These are phyloP conservation scores for Sugiyamaella americana DNA, from an alignment of 805 yeast genomes.

Conservation along the genomic window DNA sequence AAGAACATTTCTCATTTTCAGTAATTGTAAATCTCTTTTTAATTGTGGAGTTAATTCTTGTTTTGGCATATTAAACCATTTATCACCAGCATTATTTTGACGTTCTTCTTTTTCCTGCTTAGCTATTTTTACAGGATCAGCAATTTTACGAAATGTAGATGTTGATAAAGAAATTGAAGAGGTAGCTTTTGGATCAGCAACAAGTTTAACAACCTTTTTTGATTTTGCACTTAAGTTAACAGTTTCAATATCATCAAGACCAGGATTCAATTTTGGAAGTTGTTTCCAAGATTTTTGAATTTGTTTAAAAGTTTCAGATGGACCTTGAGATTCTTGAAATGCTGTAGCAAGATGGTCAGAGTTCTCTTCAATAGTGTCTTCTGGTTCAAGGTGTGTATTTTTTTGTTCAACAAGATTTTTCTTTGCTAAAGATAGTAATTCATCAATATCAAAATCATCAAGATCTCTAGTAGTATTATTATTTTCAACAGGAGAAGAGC, in stretches of 20 bases:
- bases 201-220: slow-evolving; percentile 10
- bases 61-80: slow-evolving; percentile 80
- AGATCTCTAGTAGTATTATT: neutral
- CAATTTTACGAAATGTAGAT: slow-evolving; percentile 22
- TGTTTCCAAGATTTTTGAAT: slow-evolving; percentile 13
- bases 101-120: slow-evolving; percentile 22
- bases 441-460: slow-evolving; percentile 13
- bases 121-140: slow-evolving; percentile 29
- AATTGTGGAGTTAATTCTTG: slow-evolving; percentile 65
- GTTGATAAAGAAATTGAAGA: neutral
- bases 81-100: slow-evolving; percentile 43
- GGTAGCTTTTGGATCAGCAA: neutral
- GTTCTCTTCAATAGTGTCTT: neutral
- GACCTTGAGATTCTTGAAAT: neutral
- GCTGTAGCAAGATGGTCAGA: too few relatives aligned
- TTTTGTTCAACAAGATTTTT: slow-evolving; percentile 7
- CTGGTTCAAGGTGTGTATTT: neutral
- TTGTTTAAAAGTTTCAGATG: slow-evolving; percentile 3
- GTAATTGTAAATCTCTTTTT: slow-evolving; percentile 68
- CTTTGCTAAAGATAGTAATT: slow-evolving; percentile 15
- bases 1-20: slow-evolving; percentile 81
- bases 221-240: neutral
- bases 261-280: slow-evolving; percentile 17
- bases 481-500: slow-evolving; percentile 1
- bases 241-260: slow-evolving; percentile 1